phyloP scores from a whole-genome alignment of 2,329 filamentous ascomycete genomes.

The Fusarium napiforme region DNA sequence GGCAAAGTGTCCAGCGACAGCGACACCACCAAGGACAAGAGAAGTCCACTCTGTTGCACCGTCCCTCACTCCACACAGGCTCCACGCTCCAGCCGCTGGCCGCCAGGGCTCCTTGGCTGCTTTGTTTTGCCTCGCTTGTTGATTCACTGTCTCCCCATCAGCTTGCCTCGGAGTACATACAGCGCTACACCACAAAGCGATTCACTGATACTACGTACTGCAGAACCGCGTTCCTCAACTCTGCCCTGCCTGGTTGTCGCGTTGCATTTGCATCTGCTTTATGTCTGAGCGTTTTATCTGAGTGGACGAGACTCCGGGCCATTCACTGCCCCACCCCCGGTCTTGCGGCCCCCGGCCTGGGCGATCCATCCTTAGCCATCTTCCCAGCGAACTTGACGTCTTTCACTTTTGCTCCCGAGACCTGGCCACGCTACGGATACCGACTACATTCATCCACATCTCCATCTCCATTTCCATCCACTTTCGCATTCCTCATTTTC shows the following conservation, averaged over 20 bases:
- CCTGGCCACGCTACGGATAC: constrained; percentile 37
- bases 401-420: constrained; percentile 45
- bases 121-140: constrained; percentile 6
- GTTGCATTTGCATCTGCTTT: constrained; percentile 39
- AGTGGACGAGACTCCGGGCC: constrained; percentile 38
- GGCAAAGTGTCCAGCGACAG: constrained; percentile 38
- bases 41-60: constrained; percentile 29
- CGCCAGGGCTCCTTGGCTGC: constrained; percentile 24
- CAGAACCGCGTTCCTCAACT: not conserved
- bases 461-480: constrained; percentile 17
- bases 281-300: constrained; percentile 42
- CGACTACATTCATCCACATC: constrained; percentile 31
- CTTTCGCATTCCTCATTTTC: constrained; percentile 28
- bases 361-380: constrained; percentile 40
- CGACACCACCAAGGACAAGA: constrained; percentile 29
- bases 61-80: constrained; percentile 31
- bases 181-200: not conserved
- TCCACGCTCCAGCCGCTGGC: constrained; percentile 40
- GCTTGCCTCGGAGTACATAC: not conserved
- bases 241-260: constrained; percentile 19
- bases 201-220: not conserved
- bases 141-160: constrained; percentile 2
- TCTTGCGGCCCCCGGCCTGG: constrained; percentile 43
- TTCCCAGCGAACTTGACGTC: constrained; percentile 44
- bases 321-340: constrained; percentile 43